Evolutionary conservation across 441 rosid species (phyloP), one percentile per base, ranked within the genome.

Genomic region (Syzygium syzygioides): DNA sequence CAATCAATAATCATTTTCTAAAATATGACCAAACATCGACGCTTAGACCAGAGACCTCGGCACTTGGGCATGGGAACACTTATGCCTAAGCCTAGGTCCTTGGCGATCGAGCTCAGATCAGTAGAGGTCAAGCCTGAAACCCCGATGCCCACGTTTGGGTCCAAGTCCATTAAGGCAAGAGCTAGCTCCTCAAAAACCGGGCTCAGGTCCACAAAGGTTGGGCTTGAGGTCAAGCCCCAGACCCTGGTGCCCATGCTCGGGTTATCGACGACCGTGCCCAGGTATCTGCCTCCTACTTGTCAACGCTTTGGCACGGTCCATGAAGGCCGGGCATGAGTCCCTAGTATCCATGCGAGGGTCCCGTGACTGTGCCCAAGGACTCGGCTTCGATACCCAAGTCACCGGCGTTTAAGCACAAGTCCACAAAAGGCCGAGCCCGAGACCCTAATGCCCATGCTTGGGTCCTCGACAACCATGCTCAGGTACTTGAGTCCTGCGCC

Each of bases 171-270:
- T 0, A 4, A 68, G 79, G 14, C 14, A 34, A 14, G 26, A 25
- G 19, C 10, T 9, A 41, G 1, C 19, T 34, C 41, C 14, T 10
- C 0, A 20, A 19, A 0, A 0, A 7, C 7, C 7, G 4, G 45
- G 48, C 1, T 68, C 10, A 4, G 76, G 76, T 64, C 41, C 76
- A 17, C 0, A 2, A 4, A 9, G 25, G 45, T 1, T 68, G 1
- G 26, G 79, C 45, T 32, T 7, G 23, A 34, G 48, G 48, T 19
- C 0, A 34, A 1, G 79, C 14, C 0, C 2, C 0, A 68, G 79
- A 68, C 48, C 26, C 19, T 1, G 26, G 26, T 19, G 41, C 25
- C 45, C 79, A 32, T 68, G 25, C 45, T 68, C 0, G 6, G 7
- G 79, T 34, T 68, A 25, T 14, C 14, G 5, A 10, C 0, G 26